Conservation (phyloP, 2,329 filamentous ascomycete species). For the Dothiorella sarmentorum region DNA sequence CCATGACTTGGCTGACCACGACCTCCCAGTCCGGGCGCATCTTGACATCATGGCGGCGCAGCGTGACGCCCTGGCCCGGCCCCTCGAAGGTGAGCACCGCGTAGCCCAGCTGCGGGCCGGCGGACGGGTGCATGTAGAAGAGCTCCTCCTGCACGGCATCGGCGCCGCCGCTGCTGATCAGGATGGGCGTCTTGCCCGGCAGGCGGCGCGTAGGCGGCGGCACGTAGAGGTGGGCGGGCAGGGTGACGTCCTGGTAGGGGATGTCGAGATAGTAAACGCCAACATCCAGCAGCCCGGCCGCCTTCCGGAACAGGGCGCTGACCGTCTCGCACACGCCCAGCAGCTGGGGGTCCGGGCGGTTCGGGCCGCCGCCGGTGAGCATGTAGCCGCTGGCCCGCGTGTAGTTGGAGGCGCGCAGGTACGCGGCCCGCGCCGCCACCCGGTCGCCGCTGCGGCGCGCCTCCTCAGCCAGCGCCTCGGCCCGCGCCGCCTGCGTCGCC, state of each 20-base stretch:
- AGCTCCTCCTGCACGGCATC: constrained; percentile 18
- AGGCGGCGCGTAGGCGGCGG: not conserved
- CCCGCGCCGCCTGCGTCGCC: constrained; percentile 33
- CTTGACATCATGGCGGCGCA: not conserved
- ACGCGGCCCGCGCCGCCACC: not conserved
- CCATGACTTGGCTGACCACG: not conserved
- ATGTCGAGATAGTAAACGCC: not conserved
- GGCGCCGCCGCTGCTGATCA: not conserved
- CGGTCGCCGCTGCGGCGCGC: constrained; percentile 37
- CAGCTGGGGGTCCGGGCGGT: not conserved
- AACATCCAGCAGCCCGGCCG: not conserved
- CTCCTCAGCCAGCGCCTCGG: constrained; percentile 39
- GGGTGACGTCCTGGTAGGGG: not conserved
- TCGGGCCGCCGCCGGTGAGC: not conserved
- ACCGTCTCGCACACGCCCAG: not conserved
- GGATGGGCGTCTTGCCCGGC: not conserved
- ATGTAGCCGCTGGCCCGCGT: not conserved
- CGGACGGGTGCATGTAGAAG: not conserved
- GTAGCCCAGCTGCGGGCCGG: not conserved
- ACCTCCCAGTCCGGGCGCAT: constrained; percentile 4
- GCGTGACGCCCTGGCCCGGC: not conserved
- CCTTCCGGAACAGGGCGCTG: not conserved
- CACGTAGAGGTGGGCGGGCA: not conserved
- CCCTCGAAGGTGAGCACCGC: constrained; percentile 6
- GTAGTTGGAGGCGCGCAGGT: not conserved